Evolutionary conservation across 108 stramenopile genomes (phyloP).

Genomic region (Cylindrotheca closterium): DNA sequence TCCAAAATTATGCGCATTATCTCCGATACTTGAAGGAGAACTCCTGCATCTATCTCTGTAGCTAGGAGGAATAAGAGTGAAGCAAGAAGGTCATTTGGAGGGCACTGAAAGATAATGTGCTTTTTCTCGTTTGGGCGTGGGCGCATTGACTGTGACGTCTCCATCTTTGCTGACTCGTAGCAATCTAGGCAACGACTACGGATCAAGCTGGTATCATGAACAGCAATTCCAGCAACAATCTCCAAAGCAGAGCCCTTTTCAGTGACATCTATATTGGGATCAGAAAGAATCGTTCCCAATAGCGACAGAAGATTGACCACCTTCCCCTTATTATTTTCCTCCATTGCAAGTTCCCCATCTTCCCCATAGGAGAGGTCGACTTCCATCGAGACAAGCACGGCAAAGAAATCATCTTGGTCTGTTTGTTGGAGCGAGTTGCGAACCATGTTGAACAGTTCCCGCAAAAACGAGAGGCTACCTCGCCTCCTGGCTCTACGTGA

Average conservation of each 20-base stretch:
- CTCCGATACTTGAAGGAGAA: slow-evolving; percentile 79
- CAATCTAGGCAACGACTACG: slow-evolving; percentile 64
- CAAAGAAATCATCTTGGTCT: slow-evolving; percentile 86
- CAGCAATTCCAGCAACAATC: slow-evolving; percentile 68
- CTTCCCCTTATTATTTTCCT: not conserved
- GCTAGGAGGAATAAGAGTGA: slow-evolving; percentile 69
- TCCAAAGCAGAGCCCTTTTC: slow-evolving; percentile 79
- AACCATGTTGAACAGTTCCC: slow-evolving; percentile 87
- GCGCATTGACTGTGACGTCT: slow-evolving; percentile 18
- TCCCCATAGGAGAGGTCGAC: slow-evolving; percentile 34
- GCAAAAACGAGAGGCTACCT: slow-evolving; percentile 76
- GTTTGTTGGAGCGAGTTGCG: slow-evolving; percentile 74
- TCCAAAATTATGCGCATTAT: slow-evolving; percentile 83
- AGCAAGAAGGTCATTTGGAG: slow-evolving; percentile 68
- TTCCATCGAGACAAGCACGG: slow-evolving; percentile 54
- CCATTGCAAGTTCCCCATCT: not conserved
- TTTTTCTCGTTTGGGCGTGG: slow-evolving; percentile 63
- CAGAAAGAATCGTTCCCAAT: slow-evolving; percentile 62
- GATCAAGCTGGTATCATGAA: slow-evolving; percentile 77
- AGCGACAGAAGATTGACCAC: slow-evolving; percentile 62
- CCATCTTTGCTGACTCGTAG: slow-evolving; percentile 23
- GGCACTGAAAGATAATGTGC: slow-evolving; percentile 66
- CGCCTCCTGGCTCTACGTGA: slow-evolving; percentile 64
- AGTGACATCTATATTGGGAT: slow-evolving; percentile 60
- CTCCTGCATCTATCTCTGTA: slow-evolving; percentile 77